These are phyloP conservation scores for Fusarium domesticum DNA, from an alignment of 2,329 filamentous ascomycete genomes.

Conservation along the genomic window DNA sequence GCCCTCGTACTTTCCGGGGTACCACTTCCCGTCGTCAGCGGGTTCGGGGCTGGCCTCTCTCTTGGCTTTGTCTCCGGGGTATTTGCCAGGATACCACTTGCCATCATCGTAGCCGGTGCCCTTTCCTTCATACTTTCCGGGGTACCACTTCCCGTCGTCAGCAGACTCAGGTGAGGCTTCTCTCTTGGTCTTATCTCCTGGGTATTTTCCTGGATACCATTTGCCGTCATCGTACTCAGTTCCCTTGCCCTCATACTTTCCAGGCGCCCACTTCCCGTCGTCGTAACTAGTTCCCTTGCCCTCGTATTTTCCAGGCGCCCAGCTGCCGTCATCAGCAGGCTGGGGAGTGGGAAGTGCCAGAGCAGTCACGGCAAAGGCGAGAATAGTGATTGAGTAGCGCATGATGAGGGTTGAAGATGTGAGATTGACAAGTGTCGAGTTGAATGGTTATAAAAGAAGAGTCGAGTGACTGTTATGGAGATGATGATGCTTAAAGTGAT, in stretches of 20 bases:
- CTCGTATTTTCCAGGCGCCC: conserved; percentile 13
- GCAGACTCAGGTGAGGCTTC: not conserved
- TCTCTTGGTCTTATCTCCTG: conserved; percentile 1
- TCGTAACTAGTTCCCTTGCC: conserved; percentile 1
- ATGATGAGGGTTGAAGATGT: conserved; percentile 6
- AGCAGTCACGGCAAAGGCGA: conserved; percentile 24
- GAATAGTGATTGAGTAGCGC: conserved; percentile 22
- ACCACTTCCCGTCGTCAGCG: conserved; percentile 2
- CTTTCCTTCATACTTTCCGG: conserved; percentile 2
- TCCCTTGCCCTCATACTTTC: conserved; percentile 12
- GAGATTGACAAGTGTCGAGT: not conserved
- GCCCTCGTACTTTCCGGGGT: conserved; percentile 2
- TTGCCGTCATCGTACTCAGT: conserved; percentile 8
- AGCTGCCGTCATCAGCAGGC: conserved; percentile 16
- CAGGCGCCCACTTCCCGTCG: conserved; percentile 9
- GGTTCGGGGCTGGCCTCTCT: not conserved
- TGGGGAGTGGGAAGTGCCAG: conserved; percentile 21
- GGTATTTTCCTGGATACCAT: conserved; percentile 8
- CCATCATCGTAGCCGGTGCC: conserved; percentile 4
- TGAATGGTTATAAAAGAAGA: conserved; percentile 1
- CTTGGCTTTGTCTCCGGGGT: not conserved
- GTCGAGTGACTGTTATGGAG: not conserved
- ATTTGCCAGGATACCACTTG: conserved; percentile 11
- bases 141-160: conserved; percentile 1
- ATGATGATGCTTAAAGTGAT: not conserved